A percentile compares a stretch with the other conserved stretches of the same genome.
Evolutionary conservation across 1,284 basidiomycete genomes (phyloP).

Genomic region (Cryptococcus sp.): DNA sequence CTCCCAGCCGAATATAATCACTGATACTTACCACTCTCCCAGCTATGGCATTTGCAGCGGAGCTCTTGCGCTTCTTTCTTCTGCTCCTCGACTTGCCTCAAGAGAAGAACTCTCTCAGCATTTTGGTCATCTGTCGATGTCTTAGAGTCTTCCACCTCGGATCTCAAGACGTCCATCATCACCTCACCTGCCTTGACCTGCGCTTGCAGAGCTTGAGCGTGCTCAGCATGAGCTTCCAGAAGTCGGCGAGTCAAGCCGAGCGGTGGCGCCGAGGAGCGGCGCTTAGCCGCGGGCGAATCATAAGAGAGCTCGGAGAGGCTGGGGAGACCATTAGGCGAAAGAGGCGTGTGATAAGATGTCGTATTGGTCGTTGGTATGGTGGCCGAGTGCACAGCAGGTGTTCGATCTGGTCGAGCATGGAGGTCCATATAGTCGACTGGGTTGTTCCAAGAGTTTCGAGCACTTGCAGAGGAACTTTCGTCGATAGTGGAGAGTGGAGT

Average conservation of each 20-base stretch:
- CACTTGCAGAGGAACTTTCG: conserved; percentile 11
- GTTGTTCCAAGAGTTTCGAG: too few relatives aligned
- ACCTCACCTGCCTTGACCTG: conserved; percentile 20
- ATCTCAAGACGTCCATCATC: conserved; percentile 21
- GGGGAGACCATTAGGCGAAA: conserved; percentile 11
- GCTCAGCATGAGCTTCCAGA: conserved; percentile 23
- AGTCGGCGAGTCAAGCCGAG: conserved; percentile 15
- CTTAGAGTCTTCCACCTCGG: conserved; percentile 16
- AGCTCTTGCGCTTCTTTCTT: conserved; percentile 11
- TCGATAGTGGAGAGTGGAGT: conserved; percentile 26
- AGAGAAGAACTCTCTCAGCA: conserved; percentile 10
- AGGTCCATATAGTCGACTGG: not conserved
- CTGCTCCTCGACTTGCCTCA: conserved; percentile 6
- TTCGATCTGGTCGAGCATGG: not conserved
- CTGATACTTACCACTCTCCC: too few relatives aligned
- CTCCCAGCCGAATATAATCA: not conserved
- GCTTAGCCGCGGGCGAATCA: conserved; percentile 1
- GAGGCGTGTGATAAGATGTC: conserved; percentile 7
- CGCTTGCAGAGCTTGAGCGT: conserved; percentile 18
- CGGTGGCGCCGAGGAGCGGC: conserved; percentile 28
- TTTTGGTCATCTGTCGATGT: conserved; percentile 8
- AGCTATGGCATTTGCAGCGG: conserved; percentile 4
- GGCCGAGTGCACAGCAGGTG: not conserved
- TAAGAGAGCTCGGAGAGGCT: conserved; percentile 1
- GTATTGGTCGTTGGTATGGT: too few relatives aligned